A percentile compares a stretch with the other conserved stretches of the same genome.
phyloP scores from a whole-genome alignment of 2,329 filamentous ascomycete genomes.

The Rugonectria rugulosa region DNA sequence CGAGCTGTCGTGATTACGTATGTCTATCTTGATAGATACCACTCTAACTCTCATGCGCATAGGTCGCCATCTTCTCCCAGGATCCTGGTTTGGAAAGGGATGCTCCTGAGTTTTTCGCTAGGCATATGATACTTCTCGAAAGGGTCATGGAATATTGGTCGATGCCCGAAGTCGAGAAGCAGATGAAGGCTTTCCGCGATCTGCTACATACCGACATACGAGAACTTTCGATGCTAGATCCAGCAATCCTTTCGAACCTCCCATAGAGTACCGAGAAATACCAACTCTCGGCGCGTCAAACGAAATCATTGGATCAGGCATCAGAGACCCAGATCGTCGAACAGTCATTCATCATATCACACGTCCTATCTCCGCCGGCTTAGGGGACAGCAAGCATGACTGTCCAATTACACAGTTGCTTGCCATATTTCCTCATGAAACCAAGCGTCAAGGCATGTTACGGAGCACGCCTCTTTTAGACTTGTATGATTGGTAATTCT shows the following conservation, averaged over 20 bases:
- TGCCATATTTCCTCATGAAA: slow-evolving; percentile 72
- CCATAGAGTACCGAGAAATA: too few species aligned
- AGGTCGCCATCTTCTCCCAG: slow-evolving; percentile 93
- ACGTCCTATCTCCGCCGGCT: slow-evolving; percentile 78
- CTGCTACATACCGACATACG: slow-evolving; percentile 88
- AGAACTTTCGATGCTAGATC: slow-evolving; percentile 88
- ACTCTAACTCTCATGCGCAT: slow-evolving; percentile 8
- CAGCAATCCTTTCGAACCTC: too few species aligned
- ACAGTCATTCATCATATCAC: slow-evolving; percentile 76
- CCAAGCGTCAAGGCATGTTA: slow-evolving; percentile 60
- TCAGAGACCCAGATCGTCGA: slow-evolving; percentile 61
- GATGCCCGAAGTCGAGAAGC: slow-evolving; percentile 87
- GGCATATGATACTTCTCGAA: slow-evolving; percentile 94
- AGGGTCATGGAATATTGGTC: slow-evolving; percentile 83
- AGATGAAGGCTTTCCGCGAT: slow-evolving; percentile 87
- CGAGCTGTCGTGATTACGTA: slow-evolving; percentile 46
- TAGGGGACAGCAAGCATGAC: slow-evolving; percentile 79
- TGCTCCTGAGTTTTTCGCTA: slow-evolving; percentile 86
- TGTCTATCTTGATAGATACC: background rate
- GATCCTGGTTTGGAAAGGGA: slow-evolving; percentile 87
- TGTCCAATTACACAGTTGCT: slow-evolving; percentile 76
- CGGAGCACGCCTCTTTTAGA: slow-evolving; percentile 67
- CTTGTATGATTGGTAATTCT: too few species aligned
- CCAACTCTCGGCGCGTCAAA: slow-evolving; percentile 56
- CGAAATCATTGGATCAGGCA: slow-evolving; percentile 61